A percentile compares a stretch with the other conserved stretches of the same genome.
phyloP scores from a whole-genome alignment of 2,329 filamentous ascomycete species.

The Aspergillus fumigatiaffinis region DNA sequence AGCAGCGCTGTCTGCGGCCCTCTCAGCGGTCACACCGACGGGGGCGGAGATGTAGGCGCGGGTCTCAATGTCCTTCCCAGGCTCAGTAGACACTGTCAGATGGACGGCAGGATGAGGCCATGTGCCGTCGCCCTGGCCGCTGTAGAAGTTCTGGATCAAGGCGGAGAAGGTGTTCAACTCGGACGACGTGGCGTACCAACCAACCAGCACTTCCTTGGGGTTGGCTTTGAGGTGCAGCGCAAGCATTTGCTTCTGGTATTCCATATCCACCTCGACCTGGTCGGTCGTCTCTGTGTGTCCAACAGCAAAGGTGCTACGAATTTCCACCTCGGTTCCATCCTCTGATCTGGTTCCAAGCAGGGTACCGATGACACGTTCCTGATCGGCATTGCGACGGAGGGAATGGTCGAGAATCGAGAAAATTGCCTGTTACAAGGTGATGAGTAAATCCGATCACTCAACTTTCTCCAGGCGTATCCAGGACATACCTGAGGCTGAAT shows the following conservation, averaged over 20 bases:
- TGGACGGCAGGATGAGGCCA: slow-evolving; percentile 97
- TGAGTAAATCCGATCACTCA: slow-evolving; percentile 13
- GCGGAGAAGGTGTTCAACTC: slow-evolving; percentile 98
- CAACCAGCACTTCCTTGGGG: slow-evolving; percentile 88
- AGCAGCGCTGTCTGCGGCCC: slow-evolving; percentile 90
- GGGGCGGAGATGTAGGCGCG: slow-evolving; percentile 93
- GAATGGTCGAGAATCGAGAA: slow-evolving; percentile 81
- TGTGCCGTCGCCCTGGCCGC: slow-evolving; percentile 91
- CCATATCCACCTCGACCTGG: slow-evolving; percentile 98
- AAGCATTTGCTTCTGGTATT: slow-evolving; percentile 99
- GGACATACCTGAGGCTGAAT: slow-evolving; percentile 85
- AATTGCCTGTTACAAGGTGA: slow-evolving; percentile 46
- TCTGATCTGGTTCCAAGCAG: slow-evolving; percentile 89
- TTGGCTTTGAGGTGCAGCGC: slow-evolving; percentile 89
- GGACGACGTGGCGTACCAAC: slow-evolving; percentile 96
- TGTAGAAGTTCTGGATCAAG: slow-evolving; percentile 99
- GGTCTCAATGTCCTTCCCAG: slow-evolving; percentile 83
- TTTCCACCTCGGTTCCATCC: slow-evolving; percentile 94
- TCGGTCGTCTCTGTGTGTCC: slow-evolving; percentile 97
- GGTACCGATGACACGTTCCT: slow-evolving; percentile 94
- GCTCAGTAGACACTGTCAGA: slow-evolving; percentile 86
- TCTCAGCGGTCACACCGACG: slow-evolving; percentile 90
- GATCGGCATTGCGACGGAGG: slow-evolving; percentile 83
- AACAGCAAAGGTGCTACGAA: slow-evolving; percentile 94
- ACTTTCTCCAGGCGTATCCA: not conserved